Percentiles rank a stretch among this genome's conserved stretches.
Evolutionary conservation across 495 filamentous ascomycete species (phyloP).

Genomic region (Talaromyces stipitatus): DNA sequence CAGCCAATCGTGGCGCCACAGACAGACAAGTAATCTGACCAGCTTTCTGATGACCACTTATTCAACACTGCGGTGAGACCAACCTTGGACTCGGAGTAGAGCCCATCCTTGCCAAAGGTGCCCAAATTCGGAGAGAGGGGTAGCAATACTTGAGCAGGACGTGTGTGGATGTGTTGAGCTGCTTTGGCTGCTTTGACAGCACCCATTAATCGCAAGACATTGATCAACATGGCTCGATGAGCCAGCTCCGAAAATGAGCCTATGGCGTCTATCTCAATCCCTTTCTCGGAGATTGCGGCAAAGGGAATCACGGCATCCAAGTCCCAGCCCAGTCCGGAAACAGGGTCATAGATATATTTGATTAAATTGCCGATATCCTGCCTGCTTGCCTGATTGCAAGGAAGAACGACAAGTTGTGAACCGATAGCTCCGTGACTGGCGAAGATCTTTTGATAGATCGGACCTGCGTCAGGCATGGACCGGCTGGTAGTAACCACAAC

Average conservation of each 20-base stretch:
- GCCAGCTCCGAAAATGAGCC: conserved; percentile 18
- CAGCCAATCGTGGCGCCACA: conserved; percentile 21
- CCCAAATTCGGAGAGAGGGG: conserved; percentile 22
- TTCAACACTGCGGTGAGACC: conserved; percentile 16
- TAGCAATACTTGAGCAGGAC: conserved; percentile 14
- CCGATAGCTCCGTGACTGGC: conserved; percentile 88
- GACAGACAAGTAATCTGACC: conserved; percentile 12
- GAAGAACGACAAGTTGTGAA: conserved; percentile 92
- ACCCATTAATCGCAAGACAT: conserved; percentile 15
- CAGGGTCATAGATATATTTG: conserved; percentile 95
- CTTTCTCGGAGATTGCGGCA: conserved; percentile 62
- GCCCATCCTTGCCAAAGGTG: conserved; percentile 17
- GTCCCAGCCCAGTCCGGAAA: conserved; percentile 83
- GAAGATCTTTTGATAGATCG: conserved; percentile 98
- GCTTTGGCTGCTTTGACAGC: too few relatives aligned
- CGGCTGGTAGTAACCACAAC: too few relatives aligned
- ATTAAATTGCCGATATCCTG: conserved; percentile 93
- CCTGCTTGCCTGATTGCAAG: conserved; percentile 97
- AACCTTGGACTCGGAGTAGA: conserved; percentile 21
- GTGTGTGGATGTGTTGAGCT: conserved; percentile 4
- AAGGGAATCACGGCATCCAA: conserved; percentile 93
- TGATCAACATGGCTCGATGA: conserved; percentile 17
- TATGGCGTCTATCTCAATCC: conserved; percentile 10
- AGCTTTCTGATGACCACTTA: conserved; percentile 12
- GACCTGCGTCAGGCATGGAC: too few relatives aligned